A percentile compares a stretch with the other conserved stretches of the same genome.
phyloP scores from a whole-genome alignment of 163 green algal species.

The Trebouxia gelatinosa region DNA sequence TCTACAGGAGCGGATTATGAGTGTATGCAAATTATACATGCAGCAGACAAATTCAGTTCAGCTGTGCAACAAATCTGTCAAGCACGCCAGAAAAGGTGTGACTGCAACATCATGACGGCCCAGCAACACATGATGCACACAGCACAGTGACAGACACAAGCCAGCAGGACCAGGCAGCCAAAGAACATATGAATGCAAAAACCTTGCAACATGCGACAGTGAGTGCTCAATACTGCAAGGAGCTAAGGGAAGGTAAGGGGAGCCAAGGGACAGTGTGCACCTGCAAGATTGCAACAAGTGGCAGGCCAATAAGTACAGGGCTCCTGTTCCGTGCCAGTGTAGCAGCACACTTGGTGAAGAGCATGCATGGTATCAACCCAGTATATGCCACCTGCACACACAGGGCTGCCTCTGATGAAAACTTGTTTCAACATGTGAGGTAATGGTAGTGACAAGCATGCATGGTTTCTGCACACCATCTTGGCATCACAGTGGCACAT shows the following conservation, averaged over 20 bases:
- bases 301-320: constrained; percentile 43
- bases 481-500: too few species aligned
- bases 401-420: too few species aligned
- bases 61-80: too few species aligned
- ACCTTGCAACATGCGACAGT: not conserved
- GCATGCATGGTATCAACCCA: constrained; percentile 63
- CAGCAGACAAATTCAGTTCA: too few species aligned
- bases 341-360: constrained; percentile 59
- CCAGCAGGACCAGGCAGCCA: not conserved
- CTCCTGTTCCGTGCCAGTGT: constrained; percentile 40
- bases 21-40: too few species aligned
- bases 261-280: constrained; percentile 12
- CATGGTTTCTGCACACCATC: too few species aligned
- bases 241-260: not conserved
- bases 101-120: not conserved
- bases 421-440: too few species aligned
- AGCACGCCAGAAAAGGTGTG: too few species aligned
- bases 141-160: not conserved
- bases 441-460: too few species aligned
- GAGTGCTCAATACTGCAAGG: not conserved
- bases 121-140: not conserved
- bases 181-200: not conserved
- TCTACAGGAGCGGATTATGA: too few species aligned
- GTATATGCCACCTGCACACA: constrained; percentile 57
- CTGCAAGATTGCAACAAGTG: constrained; percentile 42